Base-by-base conservation (phyloP, 2,329 filamentous ascomycete species). In the Neurospora crassa region DNA sequence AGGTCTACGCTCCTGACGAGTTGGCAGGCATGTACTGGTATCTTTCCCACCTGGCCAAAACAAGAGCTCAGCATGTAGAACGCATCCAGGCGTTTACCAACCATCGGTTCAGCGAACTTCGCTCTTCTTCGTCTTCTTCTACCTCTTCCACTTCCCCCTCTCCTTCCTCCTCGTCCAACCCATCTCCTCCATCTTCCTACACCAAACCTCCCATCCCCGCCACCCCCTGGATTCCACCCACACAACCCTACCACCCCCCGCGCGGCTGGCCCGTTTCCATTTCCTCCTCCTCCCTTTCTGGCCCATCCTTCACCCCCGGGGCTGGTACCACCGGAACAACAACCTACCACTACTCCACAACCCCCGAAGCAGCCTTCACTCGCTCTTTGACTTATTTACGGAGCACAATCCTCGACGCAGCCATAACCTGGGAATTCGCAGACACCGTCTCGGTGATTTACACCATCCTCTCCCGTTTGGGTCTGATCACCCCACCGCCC, bases 21-120 rank as follows among this genome's bases (percentile, higher is more conserved):
- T 85, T 96, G 11, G 87, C 90, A 0, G 90, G 89, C 34, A 97
- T 97, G 92, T 98, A 98, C 80, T 96, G 92, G 89, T 94, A 97
- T 79, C 83, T 97, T 74, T 88, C 92, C 75, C 88, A 92, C 82
- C 82, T 96, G 72, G 84, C 91, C 77, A 87, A 90, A 78, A 88
- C 91, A 70, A 84, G 91, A 73, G 81, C 89, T 67, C 85, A 89
- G 78, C 89, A 97, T 76, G 82, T 91, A 34, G 90, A 93, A 75
- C 87, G 92, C 70, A 93, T 96, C 76, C 88, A 90, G 75, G 84
- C 86, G 1, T 93, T 92, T 75, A 85, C 89, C 7, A 79, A 85
- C 53, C 80, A 79, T 16, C 81, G 78, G 67, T 76, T 81, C 5
- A 78, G 77, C 68, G 80, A 83, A 24, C 75, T 76, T 20, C 78